Base-by-base conservation (phyloP, 768 basidiomycete species). In the Sporobolomyces roseus region DNA sequence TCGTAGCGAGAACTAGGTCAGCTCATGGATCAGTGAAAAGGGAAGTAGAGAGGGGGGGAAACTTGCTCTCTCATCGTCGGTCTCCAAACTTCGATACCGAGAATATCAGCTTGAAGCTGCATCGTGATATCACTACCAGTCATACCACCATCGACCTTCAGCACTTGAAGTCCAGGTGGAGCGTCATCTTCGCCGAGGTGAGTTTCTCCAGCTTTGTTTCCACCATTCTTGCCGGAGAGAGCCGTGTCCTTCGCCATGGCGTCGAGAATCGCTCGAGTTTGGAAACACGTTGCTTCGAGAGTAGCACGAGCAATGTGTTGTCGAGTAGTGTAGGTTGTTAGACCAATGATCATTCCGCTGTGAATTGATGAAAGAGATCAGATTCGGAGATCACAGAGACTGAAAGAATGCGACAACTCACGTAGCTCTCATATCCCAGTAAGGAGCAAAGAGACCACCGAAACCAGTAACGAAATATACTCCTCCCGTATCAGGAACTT, bases 101-200 rank as follows among this genome's bases (percentile, higher is more conserved):
- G 91, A 49, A 94, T 81, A 77, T 96, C 88, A 5, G 90, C 90
- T 67, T 93, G 83, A 53, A 93, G 81, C 74, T 84, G 82, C 92
- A 94, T 91, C 32, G 87, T 89, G 33, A 89, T 79, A 76, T 94
- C 91, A 38, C 90, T 90, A 72, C 93, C 94, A 16, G 93, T 96
- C 89, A 96, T 93, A 21, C 93, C 92, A n/a, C 96, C 96, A 78
- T 98, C 96, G 41, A 99, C 94, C 78, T 88, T 93, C 71, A 99
- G 85, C 74, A 88, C 84, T 76, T 88, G 87, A 61, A 96, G 83
- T 33, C 61, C 69, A 1, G 46, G 56, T 27, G 54, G 56, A 25
- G 93, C 94, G 36, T 96, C 94, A 77, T 88, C 93, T 72, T 96
- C 85, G 74, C 88, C 84, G 76, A 87, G 87, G 67, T 94, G 83